Evolutionary conservation across 805 yeast species (phyloP).

Genomic region (Torulaspora indica): DNA sequence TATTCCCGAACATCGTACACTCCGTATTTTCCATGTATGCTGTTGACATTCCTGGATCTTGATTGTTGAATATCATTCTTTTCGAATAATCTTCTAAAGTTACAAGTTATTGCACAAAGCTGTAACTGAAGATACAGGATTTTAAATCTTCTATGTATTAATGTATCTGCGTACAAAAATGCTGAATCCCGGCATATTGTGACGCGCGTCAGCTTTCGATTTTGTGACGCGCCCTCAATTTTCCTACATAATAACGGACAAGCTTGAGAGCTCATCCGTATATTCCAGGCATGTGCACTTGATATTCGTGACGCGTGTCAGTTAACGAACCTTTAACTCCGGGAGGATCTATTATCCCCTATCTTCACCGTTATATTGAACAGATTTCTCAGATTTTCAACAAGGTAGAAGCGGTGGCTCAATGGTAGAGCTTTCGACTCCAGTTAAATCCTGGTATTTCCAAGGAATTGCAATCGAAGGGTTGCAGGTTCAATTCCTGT

Average conservation of each 20-base stretch:
- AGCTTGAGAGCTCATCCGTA: too few species aligned
- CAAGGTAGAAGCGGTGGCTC: constrained; percentile 57
- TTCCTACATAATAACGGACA: too few species aligned
- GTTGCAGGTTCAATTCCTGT: constrained; percentile 68
- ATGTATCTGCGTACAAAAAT: neutral
- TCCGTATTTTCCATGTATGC: neutral
- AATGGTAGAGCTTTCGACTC: constrained; percentile 70
- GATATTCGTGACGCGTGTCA: too few species aligned
- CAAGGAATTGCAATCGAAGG: constrained; percentile 45
- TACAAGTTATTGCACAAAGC: too few species aligned
- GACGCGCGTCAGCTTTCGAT: constrained; percentile 1
- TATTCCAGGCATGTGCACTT: neutral
- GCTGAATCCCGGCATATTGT: neutral
- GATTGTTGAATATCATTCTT: neutral
- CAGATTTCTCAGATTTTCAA: too few species aligned
- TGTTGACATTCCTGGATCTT: too few species aligned
- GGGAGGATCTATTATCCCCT: too few species aligned
- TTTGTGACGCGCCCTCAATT: neutral
- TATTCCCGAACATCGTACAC: neutral
- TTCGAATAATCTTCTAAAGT: neutral
- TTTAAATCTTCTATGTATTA: too few species aligned
- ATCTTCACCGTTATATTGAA: too few species aligned
- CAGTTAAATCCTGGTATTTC: constrained; percentile 39
- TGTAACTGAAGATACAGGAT: neutral
- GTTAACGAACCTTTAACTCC: too few species aligned